Evolutionary conservation across 2,329 filamentous ascomycete species (phyloP), one percentile per base, ranked within the genome.

Genomic region (Apiospora sp.): DNA sequence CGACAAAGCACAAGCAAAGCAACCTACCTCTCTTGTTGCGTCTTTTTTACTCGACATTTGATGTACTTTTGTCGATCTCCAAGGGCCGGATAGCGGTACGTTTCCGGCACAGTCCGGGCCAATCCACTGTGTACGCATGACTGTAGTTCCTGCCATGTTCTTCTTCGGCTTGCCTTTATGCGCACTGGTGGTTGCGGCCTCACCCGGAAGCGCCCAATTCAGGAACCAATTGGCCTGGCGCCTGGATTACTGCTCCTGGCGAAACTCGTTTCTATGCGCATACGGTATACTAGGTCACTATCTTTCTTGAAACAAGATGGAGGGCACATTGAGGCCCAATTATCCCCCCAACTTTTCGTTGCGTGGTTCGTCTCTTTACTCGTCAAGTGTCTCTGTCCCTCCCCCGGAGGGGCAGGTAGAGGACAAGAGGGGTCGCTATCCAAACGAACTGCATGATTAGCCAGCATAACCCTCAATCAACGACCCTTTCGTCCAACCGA

Each of bases 121-220:
- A 64, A 64, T 64, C 34, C 10, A 41, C 19, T 37, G 54, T 22
- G 7, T 19, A 27, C 54, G 54, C 54, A 61, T 61, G 54, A 61
- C 27, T 61, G 54, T 37, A 37, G 54, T 61, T 61, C 54, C 54
- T 61, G 27, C 27, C 34, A 61, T 61, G 27, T 58, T 34, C 54
- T 61, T 19, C 16, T 61, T 61, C 54, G 54, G 58, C 58, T 64
- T 37, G 30, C 34, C 58, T 10, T 64, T 64, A 64, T 64, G 58
- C 58, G 58, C 58, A 24, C 41, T 64, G 58, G 58, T 13, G 37
- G 37, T 61, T 41, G 74, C 75, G 76, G 75, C 74, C 76, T 77
- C 75, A 75, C 69, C 76, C 58, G 58, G 58, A 64, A 41, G 30
- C 34, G 74, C 72, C 75, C 78, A 78, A 76, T 79, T 76, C 77